Percentiles rank a stretch among this genome's conserved stretches.
Conservation (phyloP, 768 basidiomycete genomes). For the Mycena chlorophos region DNA sequence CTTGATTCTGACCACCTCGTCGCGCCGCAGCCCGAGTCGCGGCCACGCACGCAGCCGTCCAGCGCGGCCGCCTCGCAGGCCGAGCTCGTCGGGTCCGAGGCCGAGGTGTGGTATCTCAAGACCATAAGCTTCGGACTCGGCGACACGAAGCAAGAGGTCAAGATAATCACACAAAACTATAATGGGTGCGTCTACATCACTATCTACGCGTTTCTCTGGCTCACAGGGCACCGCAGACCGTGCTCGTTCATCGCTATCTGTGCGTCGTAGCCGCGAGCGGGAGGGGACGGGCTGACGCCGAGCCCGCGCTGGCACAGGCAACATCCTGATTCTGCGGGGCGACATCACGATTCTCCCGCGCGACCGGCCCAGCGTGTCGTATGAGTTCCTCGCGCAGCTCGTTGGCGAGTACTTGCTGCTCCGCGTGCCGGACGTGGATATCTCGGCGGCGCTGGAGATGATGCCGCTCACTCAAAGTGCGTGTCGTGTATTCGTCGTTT, state of each 20-base stretch:
- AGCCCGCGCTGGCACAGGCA: constrained; percentile 54
- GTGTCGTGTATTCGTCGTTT: constrained; percentile 27
- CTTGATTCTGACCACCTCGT: background rate
- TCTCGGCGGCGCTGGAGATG: constrained; percentile 70
- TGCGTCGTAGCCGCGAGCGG: constrained; percentile 35
- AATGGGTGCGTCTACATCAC: constrained; percentile 73
- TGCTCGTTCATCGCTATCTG: constrained; percentile 92
- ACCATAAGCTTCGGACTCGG: constrained; percentile 51
- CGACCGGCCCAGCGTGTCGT: constrained; percentile 70
- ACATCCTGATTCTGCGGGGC: constrained; percentile 85
- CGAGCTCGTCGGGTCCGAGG: constrained; percentile 32
- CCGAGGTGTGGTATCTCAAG: constrained; percentile 81
- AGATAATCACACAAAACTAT: constrained; percentile 81
- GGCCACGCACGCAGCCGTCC: background rate
- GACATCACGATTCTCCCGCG: constrained; percentile 72
- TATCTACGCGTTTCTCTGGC: constrained; percentile 38
- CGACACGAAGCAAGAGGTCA: constrained; percentile 35
- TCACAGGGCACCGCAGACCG: constrained; percentile 57
- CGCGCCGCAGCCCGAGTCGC: background rate
- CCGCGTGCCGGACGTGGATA: constrained; percentile 57
- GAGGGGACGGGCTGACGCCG: constrained; percentile 16
- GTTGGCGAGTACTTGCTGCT: constrained; percentile 80
- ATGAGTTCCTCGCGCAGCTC: constrained; percentile 80
- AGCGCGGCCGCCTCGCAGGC: background rate
- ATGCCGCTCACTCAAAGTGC: constrained; percentile 78